phyloP scores from a whole-genome alignment of 2,329 filamentous ascomycete species.

The Aspergillus nomiae region DNA sequence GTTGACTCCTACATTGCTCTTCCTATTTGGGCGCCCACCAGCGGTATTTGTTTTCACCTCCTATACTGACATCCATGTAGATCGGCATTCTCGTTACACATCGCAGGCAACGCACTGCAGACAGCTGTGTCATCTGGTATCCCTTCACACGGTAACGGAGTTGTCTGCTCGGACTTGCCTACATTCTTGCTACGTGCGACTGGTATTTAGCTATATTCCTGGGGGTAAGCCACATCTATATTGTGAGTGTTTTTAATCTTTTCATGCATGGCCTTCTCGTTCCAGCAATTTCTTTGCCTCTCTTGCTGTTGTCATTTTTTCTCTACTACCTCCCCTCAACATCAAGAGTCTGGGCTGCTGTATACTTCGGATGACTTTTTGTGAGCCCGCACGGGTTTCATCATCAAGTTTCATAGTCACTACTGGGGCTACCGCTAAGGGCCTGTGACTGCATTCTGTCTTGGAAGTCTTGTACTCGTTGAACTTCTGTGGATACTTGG shows the following conservation, averaged over 20 bases:
- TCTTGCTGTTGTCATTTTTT: neutral
- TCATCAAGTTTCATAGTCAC: neutral
- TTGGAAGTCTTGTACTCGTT: neutral
- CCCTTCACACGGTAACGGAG: constrained; percentile 13
- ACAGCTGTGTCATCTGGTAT: constrained; percentile 14
- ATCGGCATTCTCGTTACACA: constrained; percentile 21
- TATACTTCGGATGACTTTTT: neutral
- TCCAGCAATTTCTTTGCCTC: too few species aligned
- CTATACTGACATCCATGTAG: constrained; percentile 17
- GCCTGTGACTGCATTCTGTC: neutral
- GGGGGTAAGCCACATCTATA: constrained; percentile 16
- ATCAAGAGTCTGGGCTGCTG: neutral
- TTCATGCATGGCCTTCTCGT: neutral
- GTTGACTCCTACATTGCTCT: constrained; percentile 24
- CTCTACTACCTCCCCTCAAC: neutral
- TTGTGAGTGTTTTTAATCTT: neutral
- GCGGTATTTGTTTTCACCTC: constrained; percentile 16
- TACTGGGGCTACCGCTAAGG: neutral
- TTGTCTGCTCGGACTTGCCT: constrained; percentile 11
- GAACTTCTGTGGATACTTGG: neutral
- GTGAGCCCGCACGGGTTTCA: neutral
- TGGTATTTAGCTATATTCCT: constrained; percentile 18
- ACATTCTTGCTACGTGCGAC: constrained; percentile 17
- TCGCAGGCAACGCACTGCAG: constrained; percentile 10
- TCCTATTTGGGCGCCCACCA: constrained; percentile 9